Evolutionary conservation across 257 asterid genomes (phyloP).

Genomic region (Plantago elongata): DNA sequence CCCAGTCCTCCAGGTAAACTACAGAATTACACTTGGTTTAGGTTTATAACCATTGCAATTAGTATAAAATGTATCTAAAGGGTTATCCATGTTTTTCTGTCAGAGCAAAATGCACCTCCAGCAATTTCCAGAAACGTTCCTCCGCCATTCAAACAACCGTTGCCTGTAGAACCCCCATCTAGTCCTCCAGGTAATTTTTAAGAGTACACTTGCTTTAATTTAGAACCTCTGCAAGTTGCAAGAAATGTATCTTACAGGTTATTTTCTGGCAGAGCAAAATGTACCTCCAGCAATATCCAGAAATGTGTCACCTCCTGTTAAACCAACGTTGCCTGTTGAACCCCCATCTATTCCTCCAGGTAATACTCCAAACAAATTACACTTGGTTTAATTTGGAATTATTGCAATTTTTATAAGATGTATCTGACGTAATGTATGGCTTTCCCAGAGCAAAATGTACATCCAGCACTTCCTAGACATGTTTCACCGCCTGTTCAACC

Average conservation of each 20-base stretch:
- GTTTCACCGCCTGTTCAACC: conserved; percentile 31
- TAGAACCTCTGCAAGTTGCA: neutral
- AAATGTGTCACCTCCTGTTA: conserved; percentile 27
- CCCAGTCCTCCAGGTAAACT: conserved; percentile 60
- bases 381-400: too few relatives aligned
- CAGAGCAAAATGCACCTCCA: conserved; percentile 45
- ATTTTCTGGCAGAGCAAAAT: conserved; percentile 26
- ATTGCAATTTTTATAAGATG: too few relatives aligned
- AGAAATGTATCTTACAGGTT: neutral
- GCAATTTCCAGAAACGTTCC: conserved; percentile 27
- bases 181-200: conserved; percentile 57
- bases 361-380: conserved; percentile 19
- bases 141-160: conserved; percentile 35
- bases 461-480: conserved; percentile 31
- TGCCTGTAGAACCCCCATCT: conserved; percentile 42
- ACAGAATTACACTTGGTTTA: conserved; percentile 1
- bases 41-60: neutral
- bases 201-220: conserved; percentile 17
- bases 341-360: conserved; percentile 71
- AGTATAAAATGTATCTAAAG: neutral
- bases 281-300: conserved; percentile 37
- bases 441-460: conserved; percentile 30
- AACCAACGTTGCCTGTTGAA: conserved; percentile 30
- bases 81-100: neutral
- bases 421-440: neutral